Conservation (phyloP, 2,329 filamentous ascomycete genomes). For the Colletotrichum coccodes region DNA sequence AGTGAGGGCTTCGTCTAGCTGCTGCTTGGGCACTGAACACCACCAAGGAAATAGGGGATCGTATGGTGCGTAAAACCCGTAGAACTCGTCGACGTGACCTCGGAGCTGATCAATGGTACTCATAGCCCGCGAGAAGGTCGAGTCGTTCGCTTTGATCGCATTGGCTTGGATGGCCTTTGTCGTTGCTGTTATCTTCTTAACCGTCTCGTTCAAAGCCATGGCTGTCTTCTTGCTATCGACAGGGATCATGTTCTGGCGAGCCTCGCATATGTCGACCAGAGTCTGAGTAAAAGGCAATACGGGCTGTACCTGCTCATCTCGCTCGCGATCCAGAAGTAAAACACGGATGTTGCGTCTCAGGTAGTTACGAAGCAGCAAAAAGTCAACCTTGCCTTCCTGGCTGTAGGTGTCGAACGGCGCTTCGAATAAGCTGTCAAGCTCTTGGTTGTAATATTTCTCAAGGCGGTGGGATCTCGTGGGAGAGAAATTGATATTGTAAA, state of each 20-base stretch:
- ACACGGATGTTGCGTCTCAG: slow-evolving; percentile 43
- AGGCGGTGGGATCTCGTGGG: slow-evolving; percentile 50
- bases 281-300: slow-evolving; percentile 56
- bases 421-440: slow-evolving; percentile 45
- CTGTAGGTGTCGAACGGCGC: slow-evolving; percentile 40
- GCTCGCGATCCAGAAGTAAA: slow-evolving; percentile 38
- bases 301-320: slow-evolving; percentile 48
- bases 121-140: slow-evolving; percentile 37
- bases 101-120: slow-evolving; percentile 53
- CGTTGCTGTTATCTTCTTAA: slow-evolving; percentile 44
- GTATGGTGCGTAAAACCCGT: slow-evolving; percentile 62
- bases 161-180: slow-evolving; percentile 45
- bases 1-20: slow-evolving; percentile 48
- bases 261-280: slow-evolving; percentile 57
- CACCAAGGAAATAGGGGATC: slow-evolving; percentile 69
- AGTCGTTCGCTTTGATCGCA: slow-evolving; percentile 37
- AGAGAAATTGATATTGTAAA: slow-evolving; percentile 61
- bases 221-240: slow-evolving; percentile 56
- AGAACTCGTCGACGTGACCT: slow-evolving; percentile 55
- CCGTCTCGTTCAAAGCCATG: slow-evolving; percentile 48
- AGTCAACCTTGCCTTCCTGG: slow-evolving; percentile 60
- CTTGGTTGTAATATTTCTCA: slow-evolving; percentile 50
- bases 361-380: slow-evolving; percentile 59
- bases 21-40: slow-evolving; percentile 56
- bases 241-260: slow-evolving; percentile 54